Evolutionary conservation across 1,139 yeast species (phyloP).

Genomic region (Kluyveromyces sp.): DNA sequence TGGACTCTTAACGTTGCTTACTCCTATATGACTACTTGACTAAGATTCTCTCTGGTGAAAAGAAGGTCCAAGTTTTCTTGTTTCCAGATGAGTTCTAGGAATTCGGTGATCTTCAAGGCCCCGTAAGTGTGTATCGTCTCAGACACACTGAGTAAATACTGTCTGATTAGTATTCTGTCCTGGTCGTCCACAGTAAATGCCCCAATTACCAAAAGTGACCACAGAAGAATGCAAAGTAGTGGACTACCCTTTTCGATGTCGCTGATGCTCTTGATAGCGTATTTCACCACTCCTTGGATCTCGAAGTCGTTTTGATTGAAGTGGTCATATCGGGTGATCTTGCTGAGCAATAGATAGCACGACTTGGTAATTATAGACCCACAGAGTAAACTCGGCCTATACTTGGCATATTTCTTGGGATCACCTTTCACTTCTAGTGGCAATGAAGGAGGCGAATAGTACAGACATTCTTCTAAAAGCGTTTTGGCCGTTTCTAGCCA

Average conservation of each 20-base stretch:
- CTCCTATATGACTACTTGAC: conserved; percentile 15
- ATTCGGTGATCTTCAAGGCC: conserved; percentile 13
- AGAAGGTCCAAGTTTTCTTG: conserved; percentile 13
- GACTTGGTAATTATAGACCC: conserved; percentile 18
- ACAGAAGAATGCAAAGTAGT: conserved; percentile 16
- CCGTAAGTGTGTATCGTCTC: conserved; percentile 18
- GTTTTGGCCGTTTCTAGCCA: conserved; percentile 14
- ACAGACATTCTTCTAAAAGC: conserved; percentile 16
- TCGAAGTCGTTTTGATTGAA: conserved; percentile 13
- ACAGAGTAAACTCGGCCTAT: conserved; percentile 17
- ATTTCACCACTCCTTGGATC: conserved; percentile 16
- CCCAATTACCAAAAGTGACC: conserved; percentile 17
- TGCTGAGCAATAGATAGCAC: conserved; percentile 15
- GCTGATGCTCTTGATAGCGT: conserved; percentile 14
- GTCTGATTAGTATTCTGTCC: conserved; percentile 14
- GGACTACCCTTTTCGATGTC: conserved; percentile 17
- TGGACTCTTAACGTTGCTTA: too few relatives aligned
- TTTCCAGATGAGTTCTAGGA: conserved; percentile 15
- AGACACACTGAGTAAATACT: conserved; percentile 15
- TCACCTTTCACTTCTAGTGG: conserved; percentile 15
- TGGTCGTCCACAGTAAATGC: conserved; percentile 14
- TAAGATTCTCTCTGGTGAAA: conserved; percentile 13
- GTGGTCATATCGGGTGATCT: conserved; percentile 13
- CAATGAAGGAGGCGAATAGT: conserved; percentile 17
- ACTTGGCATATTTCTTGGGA: conserved; percentile 13